A percentile compares a stretch with the other conserved stretches of the same genome.
Conservation (phyloP, 306 rosid genomes). For the Trifolium pratense region DNA sequence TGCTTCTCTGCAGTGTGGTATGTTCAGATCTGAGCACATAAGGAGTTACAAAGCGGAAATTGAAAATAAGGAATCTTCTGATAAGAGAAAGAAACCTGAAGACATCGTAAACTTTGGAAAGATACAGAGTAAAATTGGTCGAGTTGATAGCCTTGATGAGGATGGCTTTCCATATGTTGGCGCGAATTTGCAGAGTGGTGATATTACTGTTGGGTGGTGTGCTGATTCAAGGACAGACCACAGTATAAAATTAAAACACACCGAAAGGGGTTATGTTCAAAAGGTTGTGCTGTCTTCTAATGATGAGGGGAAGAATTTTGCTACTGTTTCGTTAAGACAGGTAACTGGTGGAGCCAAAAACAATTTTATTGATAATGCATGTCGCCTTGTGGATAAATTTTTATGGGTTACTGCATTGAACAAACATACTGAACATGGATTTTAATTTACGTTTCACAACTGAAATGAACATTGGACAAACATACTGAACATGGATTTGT, state of each 20-base stretch:
- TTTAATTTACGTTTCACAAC: conserved; percentile 36
- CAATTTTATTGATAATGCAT: conserved; percentile 4
- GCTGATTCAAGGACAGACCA: conserved; percentile 90
- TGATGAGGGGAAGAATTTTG: conserved; percentile 92
- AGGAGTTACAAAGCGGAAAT: conserved; percentile 92
- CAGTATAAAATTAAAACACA: conserved; percentile 87
- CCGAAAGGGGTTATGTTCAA: conserved; percentile 93
- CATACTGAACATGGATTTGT: conserved; percentile 26
- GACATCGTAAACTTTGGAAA: conserved; percentile 84
- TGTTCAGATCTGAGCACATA: conserved; percentile 90
- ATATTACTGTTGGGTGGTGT: conserved; percentile 83
- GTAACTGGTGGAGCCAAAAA: conserved; percentile 44
- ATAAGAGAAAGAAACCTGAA: conserved; percentile 78
- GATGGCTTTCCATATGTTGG: conserved; percentile 92
- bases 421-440: conserved; percentile 19
- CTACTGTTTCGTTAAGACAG: conserved; percentile 95
- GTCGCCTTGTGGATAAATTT: background rate
- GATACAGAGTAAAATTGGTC: conserved; percentile 82
- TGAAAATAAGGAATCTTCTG: conserved; percentile 75
- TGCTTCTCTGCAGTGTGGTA: conserved; percentile 95
- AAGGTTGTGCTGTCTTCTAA: conserved; percentile 91
- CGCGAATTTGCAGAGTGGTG: conserved; percentile 89
- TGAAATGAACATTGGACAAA: conserved; percentile 15
- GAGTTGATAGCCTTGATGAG: conserved; percentile 92
- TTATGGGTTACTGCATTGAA: conserved; percentile 5